Base-by-base conservation (phyloP, 179 eudicot species). In the Beta lomatogona region DNA sequence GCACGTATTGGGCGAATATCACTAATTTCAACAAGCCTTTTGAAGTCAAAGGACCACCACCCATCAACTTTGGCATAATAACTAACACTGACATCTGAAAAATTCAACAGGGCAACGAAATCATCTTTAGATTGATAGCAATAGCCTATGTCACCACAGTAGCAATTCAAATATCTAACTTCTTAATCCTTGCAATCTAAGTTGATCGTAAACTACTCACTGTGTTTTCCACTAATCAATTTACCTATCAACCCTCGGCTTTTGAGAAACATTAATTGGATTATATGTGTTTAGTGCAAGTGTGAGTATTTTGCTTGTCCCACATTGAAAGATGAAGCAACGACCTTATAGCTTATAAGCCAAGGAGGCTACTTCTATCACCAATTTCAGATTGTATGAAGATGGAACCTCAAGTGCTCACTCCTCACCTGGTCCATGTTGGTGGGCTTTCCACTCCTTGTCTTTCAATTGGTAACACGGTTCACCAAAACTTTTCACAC, bases 1-100 rank as follows among this genome's bases (percentile, higher is more conserved):
- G 97, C 3, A 89, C 59, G 72, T 89, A 91, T 55, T 92, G 97
- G 36, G 75, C 0, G 68, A 87, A 82, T n/a, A 91, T 82, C 57
- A 86, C 86, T 70, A 80, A 16, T 81, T 86, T 89, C 83, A 92
- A 57, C 71, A 90, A 54, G 60, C 81, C 89, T 78, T 86, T 90
- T 46, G 92, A 84, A 44, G 59, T 70, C 77, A 82, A 71, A 53
- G 81, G 77, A 59, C 53, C 54, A 25, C 66, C 65, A 66, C 77
- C 82, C 9, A 54, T 54, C 73, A 77, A 8, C 45, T n/a, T 64
- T 59, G 89, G 90, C 9, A 76, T 71, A 48, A 82, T 75, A 21
- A 84, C 14, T 21, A 88, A 69, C 53, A 91, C 69, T 9, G 82
- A 86, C 71, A 88, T 73, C 96, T 91, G 91, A 83, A 6, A 36